Conservation (phyloP, 371 early-diverging fungal genomes). For the Circinella minor region DNA sequence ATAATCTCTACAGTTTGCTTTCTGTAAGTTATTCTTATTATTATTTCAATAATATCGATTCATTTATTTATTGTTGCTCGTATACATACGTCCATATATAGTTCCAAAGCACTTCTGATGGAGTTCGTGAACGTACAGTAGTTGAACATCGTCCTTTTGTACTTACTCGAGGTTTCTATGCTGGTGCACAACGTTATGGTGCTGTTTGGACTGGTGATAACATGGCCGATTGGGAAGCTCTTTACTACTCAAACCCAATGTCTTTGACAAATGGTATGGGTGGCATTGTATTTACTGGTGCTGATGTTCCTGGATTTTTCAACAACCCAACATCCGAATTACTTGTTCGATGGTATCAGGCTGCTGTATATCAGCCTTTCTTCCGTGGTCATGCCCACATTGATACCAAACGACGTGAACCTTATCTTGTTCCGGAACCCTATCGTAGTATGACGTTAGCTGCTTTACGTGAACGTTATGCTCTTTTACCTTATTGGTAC, state of each 20-base stretch:
- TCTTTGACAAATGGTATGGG: constrained; percentile 73
- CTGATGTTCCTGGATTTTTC: constrained; percentile 95
- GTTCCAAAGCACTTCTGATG: constrained; percentile 64
- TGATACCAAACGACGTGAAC: constrained; percentile 95
- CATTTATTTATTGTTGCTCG: too few relatives aligned
- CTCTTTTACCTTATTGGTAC: constrained; percentile 81
- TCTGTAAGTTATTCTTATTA: constrained; percentile 46
- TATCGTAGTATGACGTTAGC: constrained; percentile 72
- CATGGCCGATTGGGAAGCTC: constrained; percentile 81
- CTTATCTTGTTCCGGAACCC: constrained; percentile 91
- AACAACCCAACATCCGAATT: constrained; percentile 83
- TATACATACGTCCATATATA: constrained; percentile 16
- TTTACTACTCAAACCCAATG: constrained; percentile 82
- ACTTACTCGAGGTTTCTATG: constrained; percentile 88
- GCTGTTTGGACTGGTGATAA: constrained; percentile 96
- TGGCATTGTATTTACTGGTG: constrained; percentile 84
- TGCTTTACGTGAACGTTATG: constrained; percentile 78
- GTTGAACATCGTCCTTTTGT: constrained; percentile 81
- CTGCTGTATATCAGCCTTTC: constrained; percentile 91
- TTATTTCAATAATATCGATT: background rate
- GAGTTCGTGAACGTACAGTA: constrained; percentile 55
- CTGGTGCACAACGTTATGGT: constrained; percentile 86
- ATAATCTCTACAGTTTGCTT: constrained; percentile 84
- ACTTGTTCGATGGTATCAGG: constrained; percentile 89
- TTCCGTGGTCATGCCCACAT: constrained; percentile 94